Evolutionary conservation across 345 rosid species (phyloP), one percentile per base, ranked within the genome.

Genomic region (Camelina laxa): DNA sequence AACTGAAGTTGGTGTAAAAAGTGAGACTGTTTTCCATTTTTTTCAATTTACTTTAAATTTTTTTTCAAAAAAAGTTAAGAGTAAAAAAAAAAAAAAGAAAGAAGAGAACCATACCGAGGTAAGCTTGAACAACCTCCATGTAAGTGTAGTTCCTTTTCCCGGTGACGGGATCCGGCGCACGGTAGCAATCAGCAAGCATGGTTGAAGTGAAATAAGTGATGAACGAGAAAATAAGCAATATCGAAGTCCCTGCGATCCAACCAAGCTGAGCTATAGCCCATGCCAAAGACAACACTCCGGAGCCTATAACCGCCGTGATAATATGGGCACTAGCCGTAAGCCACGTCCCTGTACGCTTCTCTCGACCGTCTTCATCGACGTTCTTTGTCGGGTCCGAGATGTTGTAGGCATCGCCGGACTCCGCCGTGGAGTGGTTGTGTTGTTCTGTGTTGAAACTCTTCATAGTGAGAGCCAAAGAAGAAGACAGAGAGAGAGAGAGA

Each of bases 261-360:
- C 98, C 98, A 27, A 94, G 80, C 82, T 94, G 96, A 1, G 98
- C 96, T 19, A 89, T 89, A 1, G 95, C 91, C 98, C 96, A 91
- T 58, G 98, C 89, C 75, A 94, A 79, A 6, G 96, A 84, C 61
- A 94, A 72, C 73, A 91, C 97, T 21, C 98, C 98, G 2, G 96
- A 91, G 4, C 96, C 98, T 20, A 94, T 94, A 72, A 94, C 97
- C 11, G 97, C 97, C 3, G 98, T 94, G 27, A 94, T 94, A 22
- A 94, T 94, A 77, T 94, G 98, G 7, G 97, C 91, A 78, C 95
- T 90, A 0, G 97, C 97, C 16, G 93, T 88, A 0, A 88, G 22
- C 95, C 95, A 85, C 4, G 95, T 91, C 85, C 96, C 97, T 3
- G 88, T 88, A 73, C 80, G 50, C 61, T 76, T 76, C 61, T 76